These are phyloP conservation scores for Elongisporangium prolatum DNA, from an alignment of 352 stramenopile genomes.

Conservation along the genomic window DNA sequence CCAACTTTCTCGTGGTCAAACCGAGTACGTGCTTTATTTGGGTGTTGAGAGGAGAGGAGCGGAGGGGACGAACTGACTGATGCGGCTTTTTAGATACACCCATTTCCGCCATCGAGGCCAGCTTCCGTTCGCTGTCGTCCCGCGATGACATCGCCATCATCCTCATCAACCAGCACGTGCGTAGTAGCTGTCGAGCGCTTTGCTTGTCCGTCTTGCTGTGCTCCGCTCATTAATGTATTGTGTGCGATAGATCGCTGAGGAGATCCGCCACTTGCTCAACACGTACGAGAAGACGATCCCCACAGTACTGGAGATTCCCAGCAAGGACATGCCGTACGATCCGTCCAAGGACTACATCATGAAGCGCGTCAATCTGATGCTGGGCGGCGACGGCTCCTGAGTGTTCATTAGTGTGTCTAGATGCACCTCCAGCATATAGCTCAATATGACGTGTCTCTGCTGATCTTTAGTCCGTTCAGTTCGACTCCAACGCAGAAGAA, in stretches of 20 bases:
- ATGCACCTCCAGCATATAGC: background rate
- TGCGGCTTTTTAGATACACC: conserved; percentile 62
- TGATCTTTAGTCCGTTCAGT: background rate
- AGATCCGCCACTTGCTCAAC: conserved; percentile 97
- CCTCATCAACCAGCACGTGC: conserved; percentile 98
- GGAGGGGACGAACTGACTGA: conserved; percentile 1
- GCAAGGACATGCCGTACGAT: conserved; percentile 95
- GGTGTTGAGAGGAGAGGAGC: background rate
- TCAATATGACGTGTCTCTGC: background rate
- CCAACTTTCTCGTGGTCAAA: conserved; percentile 98
- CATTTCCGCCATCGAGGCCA: conserved; percentile 87
- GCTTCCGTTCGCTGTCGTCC: conserved; percentile 90
- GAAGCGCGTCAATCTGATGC: conserved; percentile 94
- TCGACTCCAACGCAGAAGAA: background rate
- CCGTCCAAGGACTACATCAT: conserved; percentile 99
- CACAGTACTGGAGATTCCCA: conserved; percentile 98
- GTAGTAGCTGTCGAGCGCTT: conserved; percentile 3
- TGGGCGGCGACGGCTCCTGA: conserved; percentile 34
- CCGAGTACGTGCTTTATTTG: conserved; percentile 51
- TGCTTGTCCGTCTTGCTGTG: background rate
- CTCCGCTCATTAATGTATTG: background rate
- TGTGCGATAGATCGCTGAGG: conserved; percentile 86
- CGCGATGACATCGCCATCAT: conserved; percentile 98
- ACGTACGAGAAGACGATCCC: conserved; percentile 98
- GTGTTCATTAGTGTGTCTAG: conserved; percentile 1